Conservation (phyloP, 345 rosid genomes). For the Pugionium dolabratum region DNA sequence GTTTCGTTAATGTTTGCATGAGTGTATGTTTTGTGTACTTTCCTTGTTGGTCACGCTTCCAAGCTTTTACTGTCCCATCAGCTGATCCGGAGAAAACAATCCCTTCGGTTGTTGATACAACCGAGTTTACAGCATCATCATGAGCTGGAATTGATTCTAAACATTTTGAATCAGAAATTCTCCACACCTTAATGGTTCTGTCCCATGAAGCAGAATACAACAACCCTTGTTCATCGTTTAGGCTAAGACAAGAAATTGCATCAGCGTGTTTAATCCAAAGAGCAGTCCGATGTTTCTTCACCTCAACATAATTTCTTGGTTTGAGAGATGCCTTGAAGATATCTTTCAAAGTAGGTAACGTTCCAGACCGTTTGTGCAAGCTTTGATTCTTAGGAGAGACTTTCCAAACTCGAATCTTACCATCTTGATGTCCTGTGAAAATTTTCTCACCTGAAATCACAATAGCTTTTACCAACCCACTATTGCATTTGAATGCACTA, state of each 20-base stretch:
- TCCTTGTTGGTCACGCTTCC: conserved; percentile 64
- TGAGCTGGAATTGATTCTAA: conserved; percentile 80
- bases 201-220: conserved; percentile 95
- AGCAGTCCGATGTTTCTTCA: conserved; percentile 57
- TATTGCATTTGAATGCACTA: conserved; percentile 83
- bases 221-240: conserved; percentile 62
- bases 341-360: conserved; percentile 84
- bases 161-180: conserved; percentile 82
- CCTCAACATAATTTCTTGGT: conserved; percentile 84
- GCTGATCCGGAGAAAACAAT: conserved; percentile 86
- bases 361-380: conserved; percentile 72
- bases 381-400: conserved; percentile 63
- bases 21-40: conserved; percentile 61
- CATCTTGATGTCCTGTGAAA: conserved; percentile 94
- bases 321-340: conserved; percentile 82
- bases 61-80: conserved; percentile 86
- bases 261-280: conserved; percentile 96
- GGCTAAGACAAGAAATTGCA: conserved; percentile 78
- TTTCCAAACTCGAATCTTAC: conserved; percentile 92
- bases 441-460: conserved; percentile 74
- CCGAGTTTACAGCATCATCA: conserved; percentile 92
- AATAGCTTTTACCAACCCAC: conserved; percentile 90
- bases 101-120: conserved; percentile 53
- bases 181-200: conserved; percentile 86
- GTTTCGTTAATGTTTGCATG: conserved; percentile 62